These are phyloP conservation scores for Paralagenidium karlingii DNA, from an alignment of 352 stramenopile genomes.

Conservation along the genomic window DNA sequence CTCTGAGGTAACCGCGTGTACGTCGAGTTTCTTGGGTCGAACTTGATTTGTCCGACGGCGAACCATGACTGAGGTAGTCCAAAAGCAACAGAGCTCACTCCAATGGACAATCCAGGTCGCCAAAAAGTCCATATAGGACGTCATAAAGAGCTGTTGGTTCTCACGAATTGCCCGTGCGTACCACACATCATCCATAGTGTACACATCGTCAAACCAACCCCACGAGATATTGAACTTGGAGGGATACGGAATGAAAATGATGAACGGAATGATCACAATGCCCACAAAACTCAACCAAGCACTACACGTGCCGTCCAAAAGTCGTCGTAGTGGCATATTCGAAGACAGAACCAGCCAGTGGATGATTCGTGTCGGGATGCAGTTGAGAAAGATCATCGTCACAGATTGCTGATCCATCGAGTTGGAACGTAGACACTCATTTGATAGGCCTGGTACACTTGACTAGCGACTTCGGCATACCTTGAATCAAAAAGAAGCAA, in stretches of 20 bases:
- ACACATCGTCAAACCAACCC: slow-evolving; percentile 14
- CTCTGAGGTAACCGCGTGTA: too few species aligned
- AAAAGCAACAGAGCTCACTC: slow-evolving; percentile 16
- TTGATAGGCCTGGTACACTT: slow-evolving; percentile 3
- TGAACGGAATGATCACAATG: slow-evolving; percentile 13
- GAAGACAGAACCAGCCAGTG: neutral
- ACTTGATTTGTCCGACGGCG: too few species aligned
- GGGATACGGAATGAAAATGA: slow-evolving; percentile 23
- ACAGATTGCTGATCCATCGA: neutral
- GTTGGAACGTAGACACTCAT: neutral
- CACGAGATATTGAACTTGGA: slow-evolving; percentile 12
- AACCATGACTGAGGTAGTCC: too few species aligned
- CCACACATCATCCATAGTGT: slow-evolving; percentile 24
- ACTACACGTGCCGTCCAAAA: too few species aligned
- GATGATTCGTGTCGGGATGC: slow-evolving; percentile 1
- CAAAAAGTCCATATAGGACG: slow-evolving; percentile 10
- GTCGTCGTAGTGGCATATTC: too few species aligned
- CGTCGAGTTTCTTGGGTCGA: too few species aligned
- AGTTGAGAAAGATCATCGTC: neutral
- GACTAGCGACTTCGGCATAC: slow-evolving; percentile 2
- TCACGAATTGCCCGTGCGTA: slow-evolving; percentile 31
- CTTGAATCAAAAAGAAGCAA: neutral
- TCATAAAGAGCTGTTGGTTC: slow-evolving; percentile 23
- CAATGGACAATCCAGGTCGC: slow-evolving; percentile 18
- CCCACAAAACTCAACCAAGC: slow-evolving; percentile 9